Conservation (phyloP, 2,329 filamentous ascomycete genomes). For the Aspergillus clavatus region DNA sequence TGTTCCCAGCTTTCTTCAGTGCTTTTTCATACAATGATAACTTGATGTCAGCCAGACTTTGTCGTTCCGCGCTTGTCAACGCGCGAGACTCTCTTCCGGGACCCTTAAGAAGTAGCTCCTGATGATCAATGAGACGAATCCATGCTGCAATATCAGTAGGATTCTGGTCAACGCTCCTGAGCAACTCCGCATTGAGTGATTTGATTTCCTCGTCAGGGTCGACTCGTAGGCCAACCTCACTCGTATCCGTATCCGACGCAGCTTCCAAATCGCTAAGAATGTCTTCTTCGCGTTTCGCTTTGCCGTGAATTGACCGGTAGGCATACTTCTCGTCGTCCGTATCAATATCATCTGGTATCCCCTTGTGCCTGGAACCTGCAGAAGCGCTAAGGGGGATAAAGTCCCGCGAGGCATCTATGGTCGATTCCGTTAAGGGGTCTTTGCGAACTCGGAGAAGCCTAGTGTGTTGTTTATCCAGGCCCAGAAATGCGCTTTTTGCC, state of each 20-base stretch:
- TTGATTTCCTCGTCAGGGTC: conserved; percentile 43
- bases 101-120: conserved; percentile 61
- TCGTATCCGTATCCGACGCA: conserved; percentile 45
- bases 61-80: conserved; percentile 57
- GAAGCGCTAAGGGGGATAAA: conserved; percentile 28
- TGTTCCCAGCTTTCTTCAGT: conserved; percentile 51
- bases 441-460: conserved; percentile 25
- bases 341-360: conserved; percentile 23
- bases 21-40: conserved; percentile 76
- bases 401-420: conserved; percentile 24
- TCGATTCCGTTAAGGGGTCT: conserved; percentile 12
- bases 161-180: conserved; percentile 57
- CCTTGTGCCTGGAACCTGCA: conserved; percentile 39
- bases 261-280: conserved; percentile 47
- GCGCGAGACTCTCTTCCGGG: conserved; percentile 28
- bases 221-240: conserved; percentile 32
- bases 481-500: conserved; percentile 39
- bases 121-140: conserved; percentile 73
- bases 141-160: conserved; percentile 67
- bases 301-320: conserved; percentile 63
- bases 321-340: conserved; percentile 50
- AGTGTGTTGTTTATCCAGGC: conserved; percentile 16
- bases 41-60: conserved; percentile 72
- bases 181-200: conserved; percentile 51
- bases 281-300: conserved; percentile 48